These are phyloP conservation scores for Elongisporangium anandrum DNA, from an alignment of 352 stramenopile species.

Conservation along the genomic window DNA sequence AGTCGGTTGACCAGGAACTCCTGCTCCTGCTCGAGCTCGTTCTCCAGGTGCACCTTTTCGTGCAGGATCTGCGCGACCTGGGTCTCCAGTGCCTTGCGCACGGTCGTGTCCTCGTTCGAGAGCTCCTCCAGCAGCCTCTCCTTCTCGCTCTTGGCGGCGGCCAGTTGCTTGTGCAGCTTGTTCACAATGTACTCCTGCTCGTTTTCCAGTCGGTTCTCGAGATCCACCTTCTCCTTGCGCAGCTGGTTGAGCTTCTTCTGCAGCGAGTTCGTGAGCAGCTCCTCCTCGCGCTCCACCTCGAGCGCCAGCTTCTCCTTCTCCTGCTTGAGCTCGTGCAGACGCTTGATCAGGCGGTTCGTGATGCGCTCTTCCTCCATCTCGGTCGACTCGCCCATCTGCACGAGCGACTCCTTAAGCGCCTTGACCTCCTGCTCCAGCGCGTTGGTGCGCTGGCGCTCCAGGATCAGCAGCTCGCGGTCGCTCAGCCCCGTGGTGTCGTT, in stretches of 20 bases:
- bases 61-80: constrained; percentile 77
- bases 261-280: constrained; percentile 88
- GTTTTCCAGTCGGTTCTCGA: constrained; percentile 90
- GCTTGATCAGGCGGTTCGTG: constrained; percentile 80
- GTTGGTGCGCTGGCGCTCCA: constrained; percentile 75
- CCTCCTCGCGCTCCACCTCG: constrained; percentile 87
- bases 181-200: constrained; percentile 93
- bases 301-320: constrained; percentile 89
- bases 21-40: constrained; percentile 86
- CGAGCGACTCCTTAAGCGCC: constrained; percentile 57
- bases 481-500: constrained; percentile 19
- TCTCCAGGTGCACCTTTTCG: constrained; percentile 84
- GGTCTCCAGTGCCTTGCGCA: constrained; percentile 67
- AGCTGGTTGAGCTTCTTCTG: constrained; percentile 88
- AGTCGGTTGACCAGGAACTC: constrained; percentile 85
- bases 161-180: constrained; percentile 84
- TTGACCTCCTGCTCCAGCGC: constrained; percentile 65
- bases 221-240: constrained; percentile 86
- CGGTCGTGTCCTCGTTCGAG: constrained; percentile 53
- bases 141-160: constrained; percentile 63
- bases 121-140: constrained; percentile 66
- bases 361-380: constrained; percentile 84
- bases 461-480: constrained; percentile 50
- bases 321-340: constrained; percentile 68
- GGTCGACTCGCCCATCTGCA: constrained; percentile 78